These are phyloP conservation scores for Furcasterigmium furcatum DNA, from an alignment of 2,329 filamentous ascomycete species.

Conservation along the genomic window DNA sequence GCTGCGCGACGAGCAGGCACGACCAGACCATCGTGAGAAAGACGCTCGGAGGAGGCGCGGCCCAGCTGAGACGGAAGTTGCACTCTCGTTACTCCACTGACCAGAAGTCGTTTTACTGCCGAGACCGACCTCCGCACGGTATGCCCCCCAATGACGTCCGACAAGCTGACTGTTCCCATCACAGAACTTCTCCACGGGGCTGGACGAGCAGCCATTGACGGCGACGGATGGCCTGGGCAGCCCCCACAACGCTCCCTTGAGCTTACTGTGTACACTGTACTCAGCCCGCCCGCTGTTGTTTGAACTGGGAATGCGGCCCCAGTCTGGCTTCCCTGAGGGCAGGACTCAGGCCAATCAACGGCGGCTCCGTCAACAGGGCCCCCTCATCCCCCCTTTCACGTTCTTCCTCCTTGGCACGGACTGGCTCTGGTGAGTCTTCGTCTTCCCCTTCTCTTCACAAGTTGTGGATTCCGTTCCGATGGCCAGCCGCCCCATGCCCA, in stretches of 20 bases:
- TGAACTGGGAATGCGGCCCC: not conserved
- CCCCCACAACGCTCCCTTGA: not conserved
- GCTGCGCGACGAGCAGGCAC: too few relatives aligned
- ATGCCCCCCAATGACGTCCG: not conserved
- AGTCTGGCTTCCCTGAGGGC: not conserved
- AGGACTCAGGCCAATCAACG: not conserved
- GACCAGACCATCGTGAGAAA: too few relatives aligned
- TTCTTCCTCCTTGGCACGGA: too few relatives aligned
- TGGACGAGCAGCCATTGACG: not conserved
- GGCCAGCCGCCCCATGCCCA: too few relatives aligned
- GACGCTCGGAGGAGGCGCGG: too few relatives aligned
- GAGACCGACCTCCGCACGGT: not conserved
- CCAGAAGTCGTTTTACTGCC: too few relatives aligned
- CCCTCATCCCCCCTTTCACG: not conserved
- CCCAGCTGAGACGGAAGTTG: too few relatives aligned
- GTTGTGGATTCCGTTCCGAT: too few relatives aligned
- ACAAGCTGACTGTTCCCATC: too few relatives aligned
- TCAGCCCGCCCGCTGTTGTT: not conserved
- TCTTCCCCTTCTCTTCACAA: too few relatives aligned
- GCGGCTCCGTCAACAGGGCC: not conserved
- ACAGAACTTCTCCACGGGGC: not conserved
- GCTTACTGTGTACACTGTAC: not conserved
- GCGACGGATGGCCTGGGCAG: not conserved
- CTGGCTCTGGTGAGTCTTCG: too few relatives aligned
- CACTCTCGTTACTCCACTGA: too few relatives aligned